A percentile compares a stretch with the other conserved stretches of the same genome.
Evolutionary conservation across 1,284 basidiomycete species (phyloP).

Genomic region (Neotropicomus parvogracilis): DNA sequence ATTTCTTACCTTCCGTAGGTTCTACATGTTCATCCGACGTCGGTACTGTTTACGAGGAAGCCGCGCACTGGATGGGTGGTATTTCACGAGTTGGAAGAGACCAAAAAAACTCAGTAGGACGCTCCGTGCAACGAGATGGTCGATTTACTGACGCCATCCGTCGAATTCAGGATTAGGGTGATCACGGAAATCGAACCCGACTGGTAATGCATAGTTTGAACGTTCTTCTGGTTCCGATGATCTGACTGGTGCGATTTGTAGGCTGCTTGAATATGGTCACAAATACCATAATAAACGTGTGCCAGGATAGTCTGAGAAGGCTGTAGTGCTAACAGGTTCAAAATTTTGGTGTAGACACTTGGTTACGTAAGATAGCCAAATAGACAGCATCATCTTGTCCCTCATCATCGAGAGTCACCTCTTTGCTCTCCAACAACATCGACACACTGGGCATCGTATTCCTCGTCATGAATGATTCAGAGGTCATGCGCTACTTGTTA

Average conservation of each 20-base stretch:
- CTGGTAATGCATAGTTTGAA: constrained; percentile 38
- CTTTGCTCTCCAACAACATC: too few relatives aligned
- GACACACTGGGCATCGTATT: too few relatives aligned
- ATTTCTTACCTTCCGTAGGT: constrained; percentile 45
- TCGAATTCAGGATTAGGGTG: constrained; percentile 44
- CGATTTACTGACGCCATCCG: constrained; percentile 8
- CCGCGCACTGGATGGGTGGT: constrained; percentile 90
- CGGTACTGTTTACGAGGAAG: constrained; percentile 90
- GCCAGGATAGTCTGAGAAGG: constrained; percentile 4
- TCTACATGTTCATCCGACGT: constrained; percentile 89
- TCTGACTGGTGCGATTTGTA: constrained; percentile 19
- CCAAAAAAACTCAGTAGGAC: constrained; percentile 82
- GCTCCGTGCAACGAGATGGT: background rate
- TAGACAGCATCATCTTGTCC: too few relatives aligned
- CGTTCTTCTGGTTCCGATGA: background rate
- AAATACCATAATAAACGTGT: constrained; percentile 38
- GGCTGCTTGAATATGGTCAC: constrained; percentile 51
- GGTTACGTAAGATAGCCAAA: too few relatives aligned
- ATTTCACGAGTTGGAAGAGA: constrained; percentile 94
- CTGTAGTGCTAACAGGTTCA: too few relatives aligned
- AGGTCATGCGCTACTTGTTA: too few relatives aligned
- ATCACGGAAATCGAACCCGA: constrained; percentile 61
- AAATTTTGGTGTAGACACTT: too few relatives aligned
- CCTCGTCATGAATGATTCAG: too few relatives aligned
- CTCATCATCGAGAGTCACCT: too few relatives aligned